Percentiles rank a stretch among this genome's conserved stretches.
These are phyloP conservation scores for Mrakiaceae sp. DNA, from an alignment of 1,284 basidiomycete genomes.

Conservation along the genomic window DNA sequence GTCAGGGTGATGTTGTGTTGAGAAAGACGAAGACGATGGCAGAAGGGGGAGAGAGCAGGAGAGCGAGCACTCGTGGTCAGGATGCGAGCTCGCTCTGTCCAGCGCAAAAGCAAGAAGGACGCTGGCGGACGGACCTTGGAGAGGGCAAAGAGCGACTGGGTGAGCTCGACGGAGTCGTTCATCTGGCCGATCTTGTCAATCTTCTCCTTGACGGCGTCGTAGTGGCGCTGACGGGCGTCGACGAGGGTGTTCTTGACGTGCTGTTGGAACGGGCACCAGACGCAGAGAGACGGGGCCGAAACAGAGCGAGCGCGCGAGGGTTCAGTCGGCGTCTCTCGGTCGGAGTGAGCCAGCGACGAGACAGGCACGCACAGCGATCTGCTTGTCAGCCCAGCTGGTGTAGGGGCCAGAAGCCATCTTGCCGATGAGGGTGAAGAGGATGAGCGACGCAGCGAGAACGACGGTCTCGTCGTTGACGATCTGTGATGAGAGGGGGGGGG, in stretches of 20 bases:
- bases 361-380: conserved; percentile 47
- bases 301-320: background rate
- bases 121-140: conserved; percentile 56
- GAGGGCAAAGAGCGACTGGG: conserved; percentile 78
- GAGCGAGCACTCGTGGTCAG: background rate
- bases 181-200: conserved; percentile 83
- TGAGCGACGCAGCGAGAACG: conserved; percentile 67
- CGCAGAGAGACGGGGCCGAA: background rate
- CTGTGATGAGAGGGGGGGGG: conserved; percentile 19
- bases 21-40: no score
- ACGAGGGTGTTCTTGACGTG: conserved; percentile 75
- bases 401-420: conserved; percentile 74
- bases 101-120: background rate
- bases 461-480: conserved; percentile 91
- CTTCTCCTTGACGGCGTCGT: conserved; percentile 82
- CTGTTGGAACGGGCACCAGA: conserved; percentile 15
- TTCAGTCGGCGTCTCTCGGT: no score
- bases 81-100: background rate
- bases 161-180: conserved; percentile 87
- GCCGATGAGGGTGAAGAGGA: conserved; percentile 77
- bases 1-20: background rate
- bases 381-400: conserved; percentile 79
- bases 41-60: background rate
- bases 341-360: no score
- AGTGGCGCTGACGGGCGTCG: conserved; percentile 76